Evolutionary conservation across 176 grass and related monocot species (phyloP).

Genomic region (Rhipidocladum racemiflorum): DNA sequence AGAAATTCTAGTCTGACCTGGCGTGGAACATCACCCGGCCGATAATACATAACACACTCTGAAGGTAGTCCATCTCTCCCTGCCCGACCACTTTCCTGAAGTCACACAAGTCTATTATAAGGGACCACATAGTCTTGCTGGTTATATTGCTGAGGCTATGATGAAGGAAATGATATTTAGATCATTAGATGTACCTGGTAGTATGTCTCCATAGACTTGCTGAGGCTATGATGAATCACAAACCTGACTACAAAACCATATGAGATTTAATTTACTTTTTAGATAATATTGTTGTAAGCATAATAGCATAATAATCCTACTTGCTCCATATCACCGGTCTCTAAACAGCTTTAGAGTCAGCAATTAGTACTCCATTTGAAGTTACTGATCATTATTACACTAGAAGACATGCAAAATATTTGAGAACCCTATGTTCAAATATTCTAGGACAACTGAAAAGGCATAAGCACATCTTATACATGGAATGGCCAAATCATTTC

Average conservation of each 20-base stretch:
- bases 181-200: constrained; percentile 64
- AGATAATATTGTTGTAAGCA: background rate
- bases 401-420: constrained; percentile 9
- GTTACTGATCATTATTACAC: too few relatives aligned
- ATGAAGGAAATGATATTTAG: background rate
- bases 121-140: background rate
- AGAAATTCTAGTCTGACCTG: constrained; percentile 48
- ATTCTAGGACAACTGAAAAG: background rate
- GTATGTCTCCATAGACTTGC: constrained; percentile 95
- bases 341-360: background rate
- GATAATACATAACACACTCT: constrained; percentile 87
- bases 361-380: background rate
- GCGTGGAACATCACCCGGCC: constrained; percentile 72
- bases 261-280: constrained; percentile 4
- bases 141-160: too few relatives aligned
- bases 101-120: constrained; percentile 20
- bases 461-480: background rate
- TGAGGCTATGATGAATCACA: constrained; percentile 98
- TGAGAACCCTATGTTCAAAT: constrained; percentile 15
- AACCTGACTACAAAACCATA: constrained; percentile 68
- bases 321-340: constrained; percentile 21
- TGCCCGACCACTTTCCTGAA: constrained; percentile 84
- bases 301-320: background rate
- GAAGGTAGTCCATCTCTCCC: constrained; percentile 89
- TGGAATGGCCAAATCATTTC: constrained; percentile 3